Percentiles rank a stretch among this genome's conserved stretches.
phyloP scores from a whole-genome alignment of 768 basidiomycete species.

The Mycena rosella region DNA sequence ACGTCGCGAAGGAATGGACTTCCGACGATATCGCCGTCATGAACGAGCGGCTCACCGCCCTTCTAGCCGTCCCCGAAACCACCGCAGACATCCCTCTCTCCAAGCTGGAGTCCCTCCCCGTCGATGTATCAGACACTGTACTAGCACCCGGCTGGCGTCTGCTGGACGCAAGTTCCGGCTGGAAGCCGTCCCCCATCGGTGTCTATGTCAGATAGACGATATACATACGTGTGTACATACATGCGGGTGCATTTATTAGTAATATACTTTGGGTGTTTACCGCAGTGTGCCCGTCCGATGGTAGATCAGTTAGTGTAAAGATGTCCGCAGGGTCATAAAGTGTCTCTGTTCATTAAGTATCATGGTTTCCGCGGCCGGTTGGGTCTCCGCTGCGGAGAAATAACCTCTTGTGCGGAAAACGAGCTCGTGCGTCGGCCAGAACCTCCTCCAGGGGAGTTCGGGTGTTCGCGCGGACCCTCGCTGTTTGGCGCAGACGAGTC shows the following conservation, averaged over 20 bases:
- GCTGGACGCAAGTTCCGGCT: slow-evolving; percentile 56
- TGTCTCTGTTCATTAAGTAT: not conserved
- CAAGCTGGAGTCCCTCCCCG: not conserved
- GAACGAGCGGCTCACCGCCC: slow-evolving; percentile 61
- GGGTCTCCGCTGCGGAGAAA: slow-evolving; percentile 19
- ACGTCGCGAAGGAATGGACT: slow-evolving; percentile 60
- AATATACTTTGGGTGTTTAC: not conserved
- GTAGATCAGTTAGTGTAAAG: not conserved
- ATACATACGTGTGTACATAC: not conserved
- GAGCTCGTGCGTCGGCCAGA: slow-evolving; percentile 1
- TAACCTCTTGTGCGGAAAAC: slow-evolving; percentile 1
- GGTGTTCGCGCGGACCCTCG: not conserved
- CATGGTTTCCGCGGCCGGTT: slow-evolving; percentile 24
- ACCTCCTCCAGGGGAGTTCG: not conserved
- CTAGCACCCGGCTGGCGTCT: slow-evolving; percentile 67
- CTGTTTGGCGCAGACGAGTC: not conserved
- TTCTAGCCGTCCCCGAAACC: slow-evolving; percentile 42
- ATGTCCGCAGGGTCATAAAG: slow-evolving; percentile 5
- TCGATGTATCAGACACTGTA: slow-evolving; percentile 1
- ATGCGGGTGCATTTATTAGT: slow-evolving; percentile 4
- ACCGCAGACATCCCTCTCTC: not conserved
- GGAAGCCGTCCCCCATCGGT: slow-evolving; percentile 81
- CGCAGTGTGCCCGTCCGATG: not conserved
- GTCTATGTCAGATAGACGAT: slow-evolving; percentile 50
- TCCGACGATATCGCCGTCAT: slow-evolving; percentile 65